Evolutionary conservation across 2,329 filamentous ascomycete genomes (phyloP).

Genomic region (Coniochaeta ligniaria): DNA sequence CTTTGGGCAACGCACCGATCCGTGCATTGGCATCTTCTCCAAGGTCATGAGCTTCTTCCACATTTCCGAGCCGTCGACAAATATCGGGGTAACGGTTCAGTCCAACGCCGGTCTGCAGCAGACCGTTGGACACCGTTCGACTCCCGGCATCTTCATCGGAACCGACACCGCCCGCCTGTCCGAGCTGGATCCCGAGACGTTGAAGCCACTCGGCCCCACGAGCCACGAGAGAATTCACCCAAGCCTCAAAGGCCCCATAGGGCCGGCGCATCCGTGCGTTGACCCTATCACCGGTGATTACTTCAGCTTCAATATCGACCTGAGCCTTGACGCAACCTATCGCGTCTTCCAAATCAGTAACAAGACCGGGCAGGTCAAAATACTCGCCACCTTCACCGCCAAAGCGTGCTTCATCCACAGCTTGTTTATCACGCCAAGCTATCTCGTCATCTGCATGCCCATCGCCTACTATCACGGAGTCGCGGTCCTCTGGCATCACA

Average conservation of each 20-base stretch:
- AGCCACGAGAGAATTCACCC: constrained; percentile 58
- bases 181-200: constrained; percentile 59
- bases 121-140: constrained; percentile 5
- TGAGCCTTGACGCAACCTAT: constrained; percentile 52
- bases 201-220: constrained; percentile 62
- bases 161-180: constrained; percentile 56
- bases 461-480: constrained; percentile 56
- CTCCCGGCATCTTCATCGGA: constrained; percentile 42
- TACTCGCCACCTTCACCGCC: constrained; percentile 61
- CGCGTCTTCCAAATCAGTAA: constrained; percentile 58
- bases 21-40: constrained; percentile 64
- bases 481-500: constrained; percentile 56
- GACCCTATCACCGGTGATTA: constrained; percentile 69
- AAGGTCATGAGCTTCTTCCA: constrained; percentile 61
- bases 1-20: constrained; percentile 67
- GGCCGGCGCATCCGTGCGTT: constrained; percentile 63
- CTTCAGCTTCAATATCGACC: constrained; percentile 74
- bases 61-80: constrained; percentile 30
- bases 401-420: constrained; percentile 74
- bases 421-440: constrained; percentile 64
- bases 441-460: constrained; percentile 68
- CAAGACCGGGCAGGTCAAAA: constrained; percentile 55
- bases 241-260: constrained; percentile 57
- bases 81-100: constrained; percentile 60
- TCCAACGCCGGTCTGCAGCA: constrained; percentile 41